Evolutionary conservation across 805 yeast genomes (phyloP).

Genomic region (Hanseniaspora guilliermondii): DNA sequence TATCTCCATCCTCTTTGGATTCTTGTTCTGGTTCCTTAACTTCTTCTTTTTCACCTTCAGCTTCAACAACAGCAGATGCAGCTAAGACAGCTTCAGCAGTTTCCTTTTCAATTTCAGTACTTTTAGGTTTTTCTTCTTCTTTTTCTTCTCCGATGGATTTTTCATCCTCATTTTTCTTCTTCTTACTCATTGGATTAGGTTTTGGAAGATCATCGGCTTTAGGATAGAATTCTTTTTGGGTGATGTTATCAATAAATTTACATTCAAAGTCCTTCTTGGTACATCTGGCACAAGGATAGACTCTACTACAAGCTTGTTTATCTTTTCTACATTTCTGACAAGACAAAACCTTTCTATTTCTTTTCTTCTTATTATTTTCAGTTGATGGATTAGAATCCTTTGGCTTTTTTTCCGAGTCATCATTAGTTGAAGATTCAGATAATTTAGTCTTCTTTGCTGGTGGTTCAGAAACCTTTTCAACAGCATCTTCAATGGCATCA

Average conservation of each 20-base stretch:
- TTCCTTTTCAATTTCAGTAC: background rate
- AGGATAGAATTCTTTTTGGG: conserved; percentile 6
- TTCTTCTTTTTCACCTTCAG: background rate
- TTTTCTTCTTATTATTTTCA: background rate
- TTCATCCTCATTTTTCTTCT: background rate
- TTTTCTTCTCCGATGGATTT: background rate
- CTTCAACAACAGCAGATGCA: background rate
- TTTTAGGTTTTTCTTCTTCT: background rate
- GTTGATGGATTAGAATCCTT: conserved; percentile 1
- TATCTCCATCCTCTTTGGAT: background rate
- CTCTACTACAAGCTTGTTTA: conserved; percentile 12
- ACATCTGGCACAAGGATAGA: conserved; percentile 12
- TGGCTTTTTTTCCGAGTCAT: background rate
- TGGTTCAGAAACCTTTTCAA: background rate
- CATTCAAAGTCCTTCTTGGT: conserved; percentile 12
- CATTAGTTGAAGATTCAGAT: background rate
- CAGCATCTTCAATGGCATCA: background rate
- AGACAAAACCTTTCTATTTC: conserved; percentile 12
- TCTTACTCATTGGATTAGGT: background rate
- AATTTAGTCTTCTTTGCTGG: background rate
- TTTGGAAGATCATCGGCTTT: conserved; percentile 2
- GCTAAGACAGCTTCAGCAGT: background rate
- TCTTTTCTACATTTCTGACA: conserved; percentile 13
- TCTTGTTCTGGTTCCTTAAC: background rate
- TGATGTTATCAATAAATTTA: conserved; percentile 10